Evolutionary conservation across 192 early-diverging fungal species (phyloP).

Genomic region (Phycomyces nitens): DNA sequence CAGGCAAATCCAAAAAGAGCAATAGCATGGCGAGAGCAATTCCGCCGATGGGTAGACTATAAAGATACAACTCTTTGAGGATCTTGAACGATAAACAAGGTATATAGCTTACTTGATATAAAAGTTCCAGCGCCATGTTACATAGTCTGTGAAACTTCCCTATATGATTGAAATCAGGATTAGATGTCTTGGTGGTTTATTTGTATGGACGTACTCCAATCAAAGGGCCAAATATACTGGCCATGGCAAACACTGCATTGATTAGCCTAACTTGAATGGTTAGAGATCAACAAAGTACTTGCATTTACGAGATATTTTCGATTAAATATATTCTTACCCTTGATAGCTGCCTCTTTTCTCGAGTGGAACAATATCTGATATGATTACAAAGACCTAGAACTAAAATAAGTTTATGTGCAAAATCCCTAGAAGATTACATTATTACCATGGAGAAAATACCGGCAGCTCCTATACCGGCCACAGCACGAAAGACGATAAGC

Average conservation of each 20-base stretch:
- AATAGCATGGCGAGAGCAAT: slow-evolving; percentile 58
- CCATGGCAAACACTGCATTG: slow-evolving; percentile 74
- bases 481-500: neutral
- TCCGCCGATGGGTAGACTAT: slow-evolving; percentile 76
- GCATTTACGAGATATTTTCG: too few relatives aligned
- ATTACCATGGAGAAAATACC: slow-evolving; percentile 14
- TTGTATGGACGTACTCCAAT: slow-evolving; percentile 47
- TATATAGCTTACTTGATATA: slow-evolving; percentile 33
- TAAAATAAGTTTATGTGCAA: neutral
- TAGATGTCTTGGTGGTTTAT: too few relatives aligned
- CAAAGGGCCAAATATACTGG: slow-evolving; percentile 82
- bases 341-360: slow-evolving; percentile 66
- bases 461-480: slow-evolving; percentile 4
- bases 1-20: slow-evolving; percentile 64
- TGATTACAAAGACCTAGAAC: slow-evolving; percentile 63
- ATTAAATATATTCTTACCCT: slow-evolving; percentile 1
- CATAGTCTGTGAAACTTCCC: slow-evolving; percentile 73
- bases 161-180: too few relatives aligned
- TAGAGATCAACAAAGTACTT: neutral
- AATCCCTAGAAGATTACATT: slow-evolving; percentile 41
- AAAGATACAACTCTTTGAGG: neutral
- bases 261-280: slow-evolving; percentile 64
- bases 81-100: neutral
- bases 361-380: slow-evolving; percentile 78
- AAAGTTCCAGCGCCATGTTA: slow-evolving; percentile 59